Conservation (phyloP, 306 rosid genomes). For the Mucuna pruriens region DNA sequence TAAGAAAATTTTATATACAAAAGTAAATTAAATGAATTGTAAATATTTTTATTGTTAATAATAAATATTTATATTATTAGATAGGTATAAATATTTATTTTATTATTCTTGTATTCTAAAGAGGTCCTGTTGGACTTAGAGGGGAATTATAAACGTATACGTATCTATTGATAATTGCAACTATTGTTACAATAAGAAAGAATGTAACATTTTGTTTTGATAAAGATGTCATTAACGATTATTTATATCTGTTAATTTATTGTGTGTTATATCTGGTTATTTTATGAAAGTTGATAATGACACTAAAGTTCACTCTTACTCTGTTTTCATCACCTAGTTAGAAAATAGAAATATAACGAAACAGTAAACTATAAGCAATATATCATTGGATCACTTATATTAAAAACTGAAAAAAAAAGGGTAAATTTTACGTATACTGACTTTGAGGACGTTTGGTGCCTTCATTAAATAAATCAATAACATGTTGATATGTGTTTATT, state of each 20-base stretch:
- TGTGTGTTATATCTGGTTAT: not conserved
- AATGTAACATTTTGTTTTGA: not conserved
- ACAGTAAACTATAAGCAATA: too few species aligned
- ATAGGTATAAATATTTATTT: too few species aligned
- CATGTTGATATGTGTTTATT: too few species aligned
- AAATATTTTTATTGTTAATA: too few species aligned
- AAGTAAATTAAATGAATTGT: too few species aligned
- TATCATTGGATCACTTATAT: too few species aligned
- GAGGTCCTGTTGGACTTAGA: not conserved
- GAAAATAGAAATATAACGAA: not conserved
- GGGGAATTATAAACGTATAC: not conserved
- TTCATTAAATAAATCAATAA: too few species aligned
- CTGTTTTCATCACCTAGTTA: not conserved
- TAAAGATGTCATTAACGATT: not conserved
- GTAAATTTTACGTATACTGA: too few species aligned
- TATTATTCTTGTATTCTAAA: not conserved
- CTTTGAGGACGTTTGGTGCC: too few species aligned
- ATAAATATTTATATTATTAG: too few species aligned
- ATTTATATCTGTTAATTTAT: not conserved
- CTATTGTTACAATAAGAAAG: not conserved
- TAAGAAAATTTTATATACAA: too few species aligned
- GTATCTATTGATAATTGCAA: not conserved
- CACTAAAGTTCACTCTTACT: not conserved
- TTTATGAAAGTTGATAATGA: not conserved
- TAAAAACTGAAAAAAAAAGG: too few species aligned